Conservation (phyloP, 1,139 yeast genomes). For the Spencermartinsiella ligniputridi region DNA sequence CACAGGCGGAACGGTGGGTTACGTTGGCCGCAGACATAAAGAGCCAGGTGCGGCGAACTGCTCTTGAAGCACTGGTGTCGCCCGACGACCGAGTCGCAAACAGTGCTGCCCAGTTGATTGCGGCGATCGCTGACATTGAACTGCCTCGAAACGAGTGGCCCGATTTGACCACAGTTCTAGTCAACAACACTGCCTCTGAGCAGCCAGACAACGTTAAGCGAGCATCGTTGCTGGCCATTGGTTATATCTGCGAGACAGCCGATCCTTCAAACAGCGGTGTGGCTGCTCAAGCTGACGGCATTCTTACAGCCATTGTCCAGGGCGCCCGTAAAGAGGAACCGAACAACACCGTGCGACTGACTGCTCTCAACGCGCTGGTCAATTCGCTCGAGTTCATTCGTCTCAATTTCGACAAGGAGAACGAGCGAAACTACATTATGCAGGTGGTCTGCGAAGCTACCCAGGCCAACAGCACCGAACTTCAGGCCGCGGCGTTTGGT, state of each 20-base stretch:
- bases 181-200: constrained; percentile 76
- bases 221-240: constrained; percentile 83
- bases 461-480: constrained; percentile 73
- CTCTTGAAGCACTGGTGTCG: constrained; percentile 61
- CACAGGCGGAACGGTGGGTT: constrained; percentile 50
- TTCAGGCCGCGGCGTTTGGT: constrained; percentile 94
- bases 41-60: constrained; percentile 54
- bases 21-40: constrained; percentile 52
- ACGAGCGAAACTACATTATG: constrained; percentile 95
- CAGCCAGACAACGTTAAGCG: constrained; percentile 77
- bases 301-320: constrained; percentile 91
- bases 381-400: constrained; percentile 88
- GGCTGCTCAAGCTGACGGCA: constrained; percentile 82
- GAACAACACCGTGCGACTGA: constrained; percentile 67
- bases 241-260: constrained; percentile 92
- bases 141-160: constrained; percentile 87
- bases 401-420: constrained; percentile 83
- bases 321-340: constrained; percentile 88
- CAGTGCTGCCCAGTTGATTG: constrained; percentile 89
- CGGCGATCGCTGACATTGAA: constrained; percentile 94
- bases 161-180: constrained; percentile 73
- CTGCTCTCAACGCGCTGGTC: constrained; percentile 88
- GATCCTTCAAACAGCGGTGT: constrained; percentile 81
- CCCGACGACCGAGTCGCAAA: constrained; percentile 77
- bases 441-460: constrained; percentile 99